Evolutionary conservation across 768 basidiomycete genomes (phyloP).

Genomic region (Trametes punicea): DNA sequence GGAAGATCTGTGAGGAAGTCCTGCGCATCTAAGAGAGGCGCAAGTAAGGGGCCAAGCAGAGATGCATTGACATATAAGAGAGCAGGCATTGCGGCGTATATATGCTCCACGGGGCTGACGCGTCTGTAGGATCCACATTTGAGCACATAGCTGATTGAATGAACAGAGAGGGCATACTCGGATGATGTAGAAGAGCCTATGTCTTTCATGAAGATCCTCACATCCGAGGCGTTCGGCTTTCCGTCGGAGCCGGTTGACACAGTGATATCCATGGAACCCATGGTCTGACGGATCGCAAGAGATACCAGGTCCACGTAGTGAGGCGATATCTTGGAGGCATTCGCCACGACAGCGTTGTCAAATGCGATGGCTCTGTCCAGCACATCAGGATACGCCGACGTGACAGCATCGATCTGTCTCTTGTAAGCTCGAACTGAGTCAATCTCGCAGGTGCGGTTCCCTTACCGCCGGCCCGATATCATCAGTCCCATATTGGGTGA

Average conservation of each 20-base stretch:
- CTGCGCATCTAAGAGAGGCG: constrained; percentile 30
- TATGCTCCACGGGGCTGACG: constrained; percentile 33
- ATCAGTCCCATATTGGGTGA: neutral
- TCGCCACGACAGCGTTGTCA: constrained; percentile 24
- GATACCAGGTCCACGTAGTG: constrained; percentile 27
- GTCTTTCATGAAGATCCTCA: constrained; percentile 24
- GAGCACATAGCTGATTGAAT: neutral
- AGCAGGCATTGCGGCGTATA: constrained; percentile 31
- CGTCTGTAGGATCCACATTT: constrained; percentile 13
- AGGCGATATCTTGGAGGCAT: constrained; percentile 22
- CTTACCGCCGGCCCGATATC: neutral
- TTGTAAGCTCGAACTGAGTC: too few relatives aligned
- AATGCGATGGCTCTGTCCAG: constrained; percentile 17
- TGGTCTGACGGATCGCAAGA: constrained; percentile 26
- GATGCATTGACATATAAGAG: constrained; percentile 32
- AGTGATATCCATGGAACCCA: constrained; percentile 29
- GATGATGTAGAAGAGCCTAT: neutral
- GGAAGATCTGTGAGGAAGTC: constrained; percentile 12
- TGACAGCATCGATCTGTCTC: constrained; percentile 21
- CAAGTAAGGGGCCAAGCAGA: constrained; percentile 25
- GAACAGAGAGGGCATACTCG: neutral
- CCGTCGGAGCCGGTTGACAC: constrained; percentile 17
- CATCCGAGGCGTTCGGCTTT: constrained; percentile 24
- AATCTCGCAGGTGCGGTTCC: neutral
- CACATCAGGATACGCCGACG: constrained; percentile 21